Evolutionary conservation across 2,329 filamentous ascomycete species (phyloP).

Genomic region (Cadophora sp.): DNA sequence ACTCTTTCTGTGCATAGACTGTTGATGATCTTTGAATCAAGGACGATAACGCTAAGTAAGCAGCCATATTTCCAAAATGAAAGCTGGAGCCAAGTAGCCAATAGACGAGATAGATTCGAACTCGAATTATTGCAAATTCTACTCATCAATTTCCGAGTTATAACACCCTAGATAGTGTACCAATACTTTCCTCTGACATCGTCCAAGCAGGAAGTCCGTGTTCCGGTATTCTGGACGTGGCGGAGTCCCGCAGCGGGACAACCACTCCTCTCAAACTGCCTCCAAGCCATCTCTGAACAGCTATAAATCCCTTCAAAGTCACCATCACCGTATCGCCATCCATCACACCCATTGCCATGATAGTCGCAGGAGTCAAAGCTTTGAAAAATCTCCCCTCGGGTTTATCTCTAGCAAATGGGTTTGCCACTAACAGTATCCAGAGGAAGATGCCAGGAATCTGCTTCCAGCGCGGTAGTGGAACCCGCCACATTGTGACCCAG

Average conservation of each 20-base stretch:
- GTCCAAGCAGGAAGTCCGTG: slow-evolving; percentile 5
- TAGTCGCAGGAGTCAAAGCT: slow-evolving; percentile 43
- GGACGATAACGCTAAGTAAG: no score
- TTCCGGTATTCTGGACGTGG: background rate
- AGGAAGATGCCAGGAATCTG: slow-evolving; percentile 44
- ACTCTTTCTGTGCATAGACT: no score
- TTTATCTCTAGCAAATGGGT: slow-evolving; percentile 39
- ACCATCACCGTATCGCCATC: slow-evolving; percentile 41
- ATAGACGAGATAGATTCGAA: background rate
- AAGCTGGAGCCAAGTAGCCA: no score
- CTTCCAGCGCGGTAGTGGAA: slow-evolving; percentile 44
- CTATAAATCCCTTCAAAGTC: slow-evolving; percentile 42
- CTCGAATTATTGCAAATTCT: background rate
- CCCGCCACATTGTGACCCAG: slow-evolving; percentile 39
- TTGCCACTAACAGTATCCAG: slow-evolving; percentile 44
- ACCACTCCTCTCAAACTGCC: slow-evolving; percentile 5
- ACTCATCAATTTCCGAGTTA: background rate
- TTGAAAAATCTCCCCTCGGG: slow-evolving; percentile 43
- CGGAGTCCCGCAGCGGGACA: background rate
- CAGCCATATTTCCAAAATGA: no score
- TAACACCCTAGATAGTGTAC: background rate
- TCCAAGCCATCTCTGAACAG: slow-evolving; percentile 44
- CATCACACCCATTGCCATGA: slow-evolving; percentile 42
- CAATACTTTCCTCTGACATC: background rate
- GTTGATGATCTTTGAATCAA: no score